These are phyloP conservation scores for Xerocomellus chrysenteron DNA, from an alignment of 768 basidiomycete species.

Conservation along the genomic window DNA sequence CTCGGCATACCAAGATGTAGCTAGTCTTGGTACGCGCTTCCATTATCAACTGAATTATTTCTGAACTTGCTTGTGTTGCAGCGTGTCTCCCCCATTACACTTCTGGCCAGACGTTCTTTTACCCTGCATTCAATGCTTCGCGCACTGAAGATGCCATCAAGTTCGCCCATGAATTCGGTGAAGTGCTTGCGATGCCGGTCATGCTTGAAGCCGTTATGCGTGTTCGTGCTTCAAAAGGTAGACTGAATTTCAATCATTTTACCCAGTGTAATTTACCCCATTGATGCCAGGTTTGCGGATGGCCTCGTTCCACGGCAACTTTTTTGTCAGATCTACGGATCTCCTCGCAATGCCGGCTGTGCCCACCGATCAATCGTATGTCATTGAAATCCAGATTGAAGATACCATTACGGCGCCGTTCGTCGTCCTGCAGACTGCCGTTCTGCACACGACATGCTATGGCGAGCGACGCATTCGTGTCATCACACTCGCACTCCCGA, in stretches of 20 bases:
- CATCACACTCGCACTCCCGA: constrained; percentile 83
- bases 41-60: background rate
- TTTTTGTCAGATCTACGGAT: constrained; percentile 97
- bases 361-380: constrained; percentile 94
- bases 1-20: constrained; percentile 90
- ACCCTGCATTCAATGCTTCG: constrained; percentile 95
- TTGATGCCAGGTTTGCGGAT: constrained; percentile 73
- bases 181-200: constrained; percentile 89
- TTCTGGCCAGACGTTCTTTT: constrained; percentile 96
- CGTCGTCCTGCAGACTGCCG: constrained; percentile 92
- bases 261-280: background rate
- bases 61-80: constrained; percentile 29
- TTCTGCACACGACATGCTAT: constrained; percentile 91
- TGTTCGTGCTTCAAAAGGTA: constrained; percentile 94
- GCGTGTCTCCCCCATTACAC: constrained; percentile 96
- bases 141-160: constrained; percentile 96
- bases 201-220: constrained; percentile 98
- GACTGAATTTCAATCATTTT: constrained; percentile 3
- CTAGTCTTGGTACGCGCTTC: constrained; percentile 66
- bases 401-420: constrained; percentile 89
- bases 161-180: constrained; percentile 96
- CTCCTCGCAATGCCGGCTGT: constrained; percentile 94
- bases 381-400: constrained; percentile 94
- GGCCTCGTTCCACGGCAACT: constrained; percentile 98
- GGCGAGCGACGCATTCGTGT: constrained; percentile 93